Evolutionary conservation across 257 asterid genomes (phyloP).

Genomic region (Rhazya stricta): DNA sequence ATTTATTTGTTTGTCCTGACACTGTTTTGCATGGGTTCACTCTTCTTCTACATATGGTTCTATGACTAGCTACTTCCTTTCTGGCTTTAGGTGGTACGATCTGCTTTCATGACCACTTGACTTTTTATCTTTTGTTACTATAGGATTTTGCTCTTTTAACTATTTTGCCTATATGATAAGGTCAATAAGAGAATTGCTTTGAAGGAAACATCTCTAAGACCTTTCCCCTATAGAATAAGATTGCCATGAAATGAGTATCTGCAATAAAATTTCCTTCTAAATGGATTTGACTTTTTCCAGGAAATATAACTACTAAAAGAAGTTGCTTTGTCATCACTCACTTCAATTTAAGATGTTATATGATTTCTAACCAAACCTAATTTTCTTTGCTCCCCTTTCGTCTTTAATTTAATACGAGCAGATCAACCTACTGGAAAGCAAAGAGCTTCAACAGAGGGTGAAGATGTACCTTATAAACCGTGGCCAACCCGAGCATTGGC

Average conservation of each 20-base stretch:
- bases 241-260: not conserved
- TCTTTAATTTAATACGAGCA: constrained; percentile 26
- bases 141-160: not conserved
- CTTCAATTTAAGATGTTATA: not conserved
- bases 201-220: not conserved
- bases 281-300: not conserved
- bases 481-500: constrained; percentile 98
- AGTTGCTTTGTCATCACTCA: not conserved
- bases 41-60: not conserved
- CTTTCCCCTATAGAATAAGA: not conserved
- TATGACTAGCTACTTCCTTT: not conserved
- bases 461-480: constrained; percentile 64
- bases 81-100: not conserved
- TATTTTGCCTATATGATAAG: not conserved
- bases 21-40: not conserved
- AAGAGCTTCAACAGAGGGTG: constrained; percentile 91
- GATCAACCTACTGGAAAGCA: constrained; percentile 84
- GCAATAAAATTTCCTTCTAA: not conserved
- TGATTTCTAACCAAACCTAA: constrained; percentile 8
- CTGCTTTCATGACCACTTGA: not conserved
- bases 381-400: not conserved
- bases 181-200: not conserved
- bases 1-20: not conserved
- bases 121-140: not conserved
- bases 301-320: not conserved